Conservation (phyloP, 208 protist genomes). For the Acanthamoeba triangularis region DNA sequence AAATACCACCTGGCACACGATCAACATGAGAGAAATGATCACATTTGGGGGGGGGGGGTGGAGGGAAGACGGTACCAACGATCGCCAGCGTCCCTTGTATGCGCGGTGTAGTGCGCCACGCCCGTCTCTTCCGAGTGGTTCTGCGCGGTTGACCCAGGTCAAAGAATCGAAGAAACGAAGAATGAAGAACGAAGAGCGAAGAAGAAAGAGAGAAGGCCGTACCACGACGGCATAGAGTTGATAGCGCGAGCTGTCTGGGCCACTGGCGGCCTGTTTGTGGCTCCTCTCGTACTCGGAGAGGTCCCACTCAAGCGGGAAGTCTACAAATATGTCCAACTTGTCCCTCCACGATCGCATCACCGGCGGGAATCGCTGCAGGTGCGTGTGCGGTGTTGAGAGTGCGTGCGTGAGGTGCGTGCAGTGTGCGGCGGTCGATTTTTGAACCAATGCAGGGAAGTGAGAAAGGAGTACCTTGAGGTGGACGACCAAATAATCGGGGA, state of each 20-base stretch:
- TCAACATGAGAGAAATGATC: too few relatives aligned
- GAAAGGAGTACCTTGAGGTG: slow-evolving; percentile 15
- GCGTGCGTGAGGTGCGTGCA: too few relatives aligned
- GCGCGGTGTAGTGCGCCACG: slow-evolving; percentile 55
- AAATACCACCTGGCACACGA: slow-evolving; percentile 3
- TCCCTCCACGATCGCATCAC: slow-evolving; percentile 50
- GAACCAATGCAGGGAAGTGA: not conserved
- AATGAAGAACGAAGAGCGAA: too few relatives aligned
- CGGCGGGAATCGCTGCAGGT: slow-evolving; percentile 10
- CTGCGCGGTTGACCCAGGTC: not conserved
- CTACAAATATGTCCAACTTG: slow-evolving; percentile 55
- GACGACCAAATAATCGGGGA: slow-evolving; percentile 21
- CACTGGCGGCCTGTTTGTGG: slow-evolving; percentile 75
- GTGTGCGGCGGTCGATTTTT: not conserved
- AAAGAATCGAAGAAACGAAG: not conserved
- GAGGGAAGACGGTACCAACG: not conserved
- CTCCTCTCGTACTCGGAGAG: not conserved
- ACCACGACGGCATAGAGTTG: slow-evolving; percentile 51
- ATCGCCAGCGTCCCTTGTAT: not conserved
- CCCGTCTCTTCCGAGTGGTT: slow-evolving; percentile 57
- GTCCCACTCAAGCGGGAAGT: slow-evolving; percentile 41
- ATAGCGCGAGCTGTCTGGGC: not conserved
- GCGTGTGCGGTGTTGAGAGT: too few relatives aligned
- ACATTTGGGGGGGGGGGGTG: too few relatives aligned
- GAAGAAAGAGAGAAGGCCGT: not conserved